Evolutionary conservation across 345 rosid species (phyloP), one percentile per base, ranked within the genome.

Genomic region (Gossypium turneri): DNA sequence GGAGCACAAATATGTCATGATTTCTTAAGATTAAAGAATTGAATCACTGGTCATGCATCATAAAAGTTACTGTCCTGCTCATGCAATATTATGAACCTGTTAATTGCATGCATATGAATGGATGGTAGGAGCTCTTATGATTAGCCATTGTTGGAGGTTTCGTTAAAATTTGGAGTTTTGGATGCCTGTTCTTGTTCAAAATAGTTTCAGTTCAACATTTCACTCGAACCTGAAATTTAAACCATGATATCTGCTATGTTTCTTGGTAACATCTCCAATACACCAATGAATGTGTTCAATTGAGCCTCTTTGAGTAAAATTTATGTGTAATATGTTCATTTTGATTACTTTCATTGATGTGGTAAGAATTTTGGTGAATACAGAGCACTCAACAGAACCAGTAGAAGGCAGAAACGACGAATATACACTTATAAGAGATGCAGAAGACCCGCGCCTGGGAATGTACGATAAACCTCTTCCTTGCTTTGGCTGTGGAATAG

Each of bases 401-500:
- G 79, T 73, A 70, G 94, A 83, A 73, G 64, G 80, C 2, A 79
- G 41, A 76, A 86, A 84, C 10, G 94, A 88, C 0, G 84, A 83
- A 66, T 91, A 95, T 85, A 43, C 48, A 73, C 87, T 59, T 63
- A 79, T 91, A 68, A 60, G 81, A 70, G 89, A 75, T 65, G 85
- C 60, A 3, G 97, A 87, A 73, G 81, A 83, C 12, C 77, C 86
- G 38, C 79, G 85, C 69, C 73, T 92, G 78, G 92, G 91, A 79
- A 73, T 85, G 43, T 92, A 81, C 75, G 94, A 91, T 78, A 92
- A 91, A 76, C 96, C 97, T 16, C 98, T 95, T 81, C 98, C 97
- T 83, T 95, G 90, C 86, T 91, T 82, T 34, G 96, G 99, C 72
- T 95, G 90, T 78, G 98, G 99, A 86, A 86, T 92, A 45, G 98